A percentile compares a stretch with the other conserved stretches of the same genome.
These are phyloP conservation scores for Viola pubescens DNA, from an alignment of 441 rosid species.

Conservation along the genomic window DNA sequence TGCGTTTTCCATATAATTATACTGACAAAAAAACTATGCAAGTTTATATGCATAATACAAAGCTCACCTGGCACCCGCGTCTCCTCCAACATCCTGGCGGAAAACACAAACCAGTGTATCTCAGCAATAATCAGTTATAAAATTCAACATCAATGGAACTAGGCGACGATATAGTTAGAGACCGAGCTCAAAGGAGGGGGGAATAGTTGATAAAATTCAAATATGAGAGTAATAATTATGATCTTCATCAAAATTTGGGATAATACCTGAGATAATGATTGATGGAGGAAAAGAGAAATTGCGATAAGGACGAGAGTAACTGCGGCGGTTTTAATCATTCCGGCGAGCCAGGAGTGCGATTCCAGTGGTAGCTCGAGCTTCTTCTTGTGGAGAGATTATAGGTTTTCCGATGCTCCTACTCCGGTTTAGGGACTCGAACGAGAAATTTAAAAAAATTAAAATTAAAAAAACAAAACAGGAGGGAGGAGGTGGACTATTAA, in stretches of 20 bases:
- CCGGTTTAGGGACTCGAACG: neutral
- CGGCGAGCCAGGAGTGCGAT: neutral
- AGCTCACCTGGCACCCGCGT: constrained; percentile 13
- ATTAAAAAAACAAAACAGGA: too few relatives aligned
- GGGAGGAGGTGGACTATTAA: neutral
- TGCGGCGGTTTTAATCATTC: constrained; percentile 19
- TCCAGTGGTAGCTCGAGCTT: neutral
- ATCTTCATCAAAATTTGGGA: neutral
- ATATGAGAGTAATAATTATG: too few relatives aligned
- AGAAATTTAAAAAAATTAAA: neutral
- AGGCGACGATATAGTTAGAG: too few relatives aligned
- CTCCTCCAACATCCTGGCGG: constrained; percentile 10
- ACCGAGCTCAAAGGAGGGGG: too few relatives aligned
- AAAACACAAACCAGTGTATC: constrained; percentile 1
- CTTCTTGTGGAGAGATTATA: neutral
- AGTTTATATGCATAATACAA: neutral
- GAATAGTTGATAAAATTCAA: too few relatives aligned
- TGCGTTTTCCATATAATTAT: too few relatives aligned
- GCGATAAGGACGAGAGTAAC: constrained; percentile 10
- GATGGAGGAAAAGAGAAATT: constrained; percentile 5
- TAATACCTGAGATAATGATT: constrained; percentile 16
- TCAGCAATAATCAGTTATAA: neutral
- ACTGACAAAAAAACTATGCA: too few relatives aligned
- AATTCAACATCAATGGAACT: neutral
- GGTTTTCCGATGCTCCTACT: neutral